These are phyloP conservation scores for Leptoxyphium fumago DNA, from an alignment of 2,329 filamentous ascomycete genomes.

Conservation along the genomic window DNA sequence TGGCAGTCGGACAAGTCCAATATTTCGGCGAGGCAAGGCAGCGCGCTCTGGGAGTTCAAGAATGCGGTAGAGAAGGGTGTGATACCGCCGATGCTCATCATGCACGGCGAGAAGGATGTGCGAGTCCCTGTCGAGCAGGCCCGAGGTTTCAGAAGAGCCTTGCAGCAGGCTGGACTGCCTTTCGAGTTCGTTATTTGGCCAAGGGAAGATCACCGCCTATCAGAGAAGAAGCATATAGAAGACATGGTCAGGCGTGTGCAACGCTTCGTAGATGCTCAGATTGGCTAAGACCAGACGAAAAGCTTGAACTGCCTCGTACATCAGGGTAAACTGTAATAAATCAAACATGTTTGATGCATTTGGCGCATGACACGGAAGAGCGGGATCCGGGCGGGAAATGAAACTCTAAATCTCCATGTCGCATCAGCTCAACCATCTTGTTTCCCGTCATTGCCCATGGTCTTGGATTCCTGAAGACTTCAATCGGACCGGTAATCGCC, in stretches of 20 bases:
- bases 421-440: too few relatives aligned
- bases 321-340: too few relatives aligned
- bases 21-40: slow-evolving; percentile 9
- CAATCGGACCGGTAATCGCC: too few relatives aligned
- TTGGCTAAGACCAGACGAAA: not conserved
- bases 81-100: slow-evolving; percentile 21
- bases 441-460: too few relatives aligned
- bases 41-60: slow-evolving; percentile 18
- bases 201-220: slow-evolving; percentile 18
- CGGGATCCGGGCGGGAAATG: too few relatives aligned
- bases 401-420: too few relatives aligned
- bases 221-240: slow-evolving; percentile 16
- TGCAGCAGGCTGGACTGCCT: slow-evolving; percentile 13
- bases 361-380: too few relatives aligned
- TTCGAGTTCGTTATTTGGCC: slow-evolving; percentile 24
- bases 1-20: slow-evolving; percentile 14
- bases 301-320: too few relatives aligned
- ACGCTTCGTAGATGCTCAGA: slow-evolving; percentile 9
- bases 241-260: slow-evolving; percentile 14
- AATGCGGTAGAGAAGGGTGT: slow-evolving; percentile 9
- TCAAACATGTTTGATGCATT: too few relatives aligned
- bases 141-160: slow-evolving; percentile 18
- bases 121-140: slow-evolving; percentile 22
- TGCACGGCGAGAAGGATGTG: slow-evolving; percentile 22
- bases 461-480: too few relatives aligned